Percentiles rank a stretch among this genome's conserved stretches.
phyloP scores from a whole-genome alignment of 192 early-diverging fungal genomes.

The Podila clonocystis region DNA sequence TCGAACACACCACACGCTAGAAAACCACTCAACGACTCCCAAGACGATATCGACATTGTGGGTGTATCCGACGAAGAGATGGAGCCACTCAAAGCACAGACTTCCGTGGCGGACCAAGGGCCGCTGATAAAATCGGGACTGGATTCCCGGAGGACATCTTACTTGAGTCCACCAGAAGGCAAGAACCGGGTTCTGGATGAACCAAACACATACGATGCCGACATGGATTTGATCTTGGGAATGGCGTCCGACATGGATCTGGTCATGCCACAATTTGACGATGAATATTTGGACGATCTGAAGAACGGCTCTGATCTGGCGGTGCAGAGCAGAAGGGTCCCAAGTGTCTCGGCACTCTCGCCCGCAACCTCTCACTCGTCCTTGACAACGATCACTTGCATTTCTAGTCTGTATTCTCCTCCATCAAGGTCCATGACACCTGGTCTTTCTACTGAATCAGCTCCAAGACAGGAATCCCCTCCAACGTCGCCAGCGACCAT shows the following conservation, averaged over 20 bases:
- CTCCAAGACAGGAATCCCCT: neutral
- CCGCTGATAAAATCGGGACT: no score
- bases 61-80: slow-evolving; percentile 30
- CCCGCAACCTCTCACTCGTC: slow-evolving; percentile 14
- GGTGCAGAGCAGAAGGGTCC: neutral
- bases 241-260: slow-evolving; percentile 46
- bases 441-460: neutral
- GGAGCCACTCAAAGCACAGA: neutral
- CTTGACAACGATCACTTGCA: slow-evolving; percentile 28
- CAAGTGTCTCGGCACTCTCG: neutral
- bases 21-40: neutral
- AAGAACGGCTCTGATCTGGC: slow-evolving; percentile 1
- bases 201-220: slow-evolving; percentile 8
- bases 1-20: neutral
- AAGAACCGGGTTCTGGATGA: neutral
- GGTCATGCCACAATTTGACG: slow-evolving; percentile 39
- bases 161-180: neutral
- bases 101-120: no score
- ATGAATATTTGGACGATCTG: slow-evolving; percentile 31
- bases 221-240: slow-evolving; percentile 37
- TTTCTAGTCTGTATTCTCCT: slow-evolving; percentile 7
- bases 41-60: slow-evolving; percentile 15
- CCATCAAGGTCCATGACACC: neutral
- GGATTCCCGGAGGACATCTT: no score
- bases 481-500: slow-evolving; percentile 1